Percentiles rank a stretch among this genome's conserved stretches.
Conservation (phyloP, 208 protist species). For the Trypanosoma lewisi region DNA sequence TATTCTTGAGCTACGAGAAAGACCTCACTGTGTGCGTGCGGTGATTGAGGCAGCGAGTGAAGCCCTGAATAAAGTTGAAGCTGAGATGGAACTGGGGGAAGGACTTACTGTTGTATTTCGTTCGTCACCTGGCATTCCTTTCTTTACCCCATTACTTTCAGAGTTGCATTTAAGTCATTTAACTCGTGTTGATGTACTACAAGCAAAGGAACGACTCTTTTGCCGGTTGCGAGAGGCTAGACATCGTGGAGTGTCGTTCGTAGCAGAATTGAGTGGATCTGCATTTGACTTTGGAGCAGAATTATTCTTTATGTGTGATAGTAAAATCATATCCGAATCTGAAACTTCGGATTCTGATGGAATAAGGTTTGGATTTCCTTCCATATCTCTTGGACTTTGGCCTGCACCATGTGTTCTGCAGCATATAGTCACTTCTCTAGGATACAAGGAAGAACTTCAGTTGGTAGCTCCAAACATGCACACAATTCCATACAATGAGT, state of each 20-base stretch:
- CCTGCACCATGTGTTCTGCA: slow-evolving; percentile 28
- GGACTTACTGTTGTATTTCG: slow-evolving; percentile 12
- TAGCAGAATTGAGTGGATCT: slow-evolving; percentile 21
- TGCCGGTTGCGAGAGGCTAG: slow-evolving; percentile 26
- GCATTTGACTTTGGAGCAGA: slow-evolving; percentile 38
- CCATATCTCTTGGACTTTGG: slow-evolving; percentile 33
- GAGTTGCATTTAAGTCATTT: slow-evolving; percentile 28
- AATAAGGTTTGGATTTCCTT: slow-evolving; percentile 36
- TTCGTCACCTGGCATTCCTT: slow-evolving; percentile 5
- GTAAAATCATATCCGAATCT: neutral
- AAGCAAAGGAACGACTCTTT: slow-evolving; percentile 34
- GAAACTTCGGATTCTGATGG: neutral
- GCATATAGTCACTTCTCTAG: slow-evolving; percentile 12
- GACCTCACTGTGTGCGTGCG: neutral
- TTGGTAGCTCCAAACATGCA: slow-evolving; percentile 3
- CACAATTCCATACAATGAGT: slow-evolving; percentile 7
- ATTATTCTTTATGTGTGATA: slow-evolving; percentile 35
- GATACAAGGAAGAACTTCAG: neutral
- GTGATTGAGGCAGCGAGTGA: neutral
- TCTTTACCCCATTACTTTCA: slow-evolving; percentile 18
- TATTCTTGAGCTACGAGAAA: slow-evolving; percentile 14
- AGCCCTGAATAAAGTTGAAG: slow-evolving; percentile 8
- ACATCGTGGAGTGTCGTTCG: slow-evolving; percentile 24
- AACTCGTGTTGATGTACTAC: slow-evolving; percentile 29
- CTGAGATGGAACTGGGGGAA: neutral